phyloP scores from a whole-genome alignment of 495 filamentous ascomycete species.

The Terfezia claveryi region DNA sequence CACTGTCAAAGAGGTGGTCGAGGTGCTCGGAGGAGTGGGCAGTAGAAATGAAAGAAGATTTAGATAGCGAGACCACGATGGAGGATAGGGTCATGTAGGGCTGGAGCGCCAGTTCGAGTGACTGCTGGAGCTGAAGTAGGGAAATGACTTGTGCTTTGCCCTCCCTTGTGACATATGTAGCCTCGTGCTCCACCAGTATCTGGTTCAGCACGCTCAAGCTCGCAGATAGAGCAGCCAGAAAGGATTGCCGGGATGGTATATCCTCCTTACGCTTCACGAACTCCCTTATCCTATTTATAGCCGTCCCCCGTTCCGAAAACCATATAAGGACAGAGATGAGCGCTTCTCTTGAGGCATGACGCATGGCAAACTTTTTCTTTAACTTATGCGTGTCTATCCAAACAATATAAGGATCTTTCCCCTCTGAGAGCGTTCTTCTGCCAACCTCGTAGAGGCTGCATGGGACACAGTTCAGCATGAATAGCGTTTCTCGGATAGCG shows the following conservation, averaged over 20 bases:
- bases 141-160: neutral
- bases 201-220: slow-evolving; percentile 26
- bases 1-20: slow-evolving; percentile 48
- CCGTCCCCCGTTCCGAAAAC: slow-evolving; percentile 20
- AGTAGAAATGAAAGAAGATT: slow-evolving; percentile 18
- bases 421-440: slow-evolving; percentile 4
- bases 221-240: slow-evolving; percentile 15
- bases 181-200: slow-evolving; percentile 23
- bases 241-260: slow-evolving; percentile 12
- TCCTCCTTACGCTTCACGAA: slow-evolving; percentile 17
- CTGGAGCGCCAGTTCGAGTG: slow-evolving; percentile 30
- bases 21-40: slow-evolving; percentile 32
- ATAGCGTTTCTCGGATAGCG: slow-evolving; percentile 52
- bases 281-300: slow-evolving; percentile 22
- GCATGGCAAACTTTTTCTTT: slow-evolving; percentile 16
- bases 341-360: slow-evolving; percentile 17
- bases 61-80: slow-evolving; percentile 21
- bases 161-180: slow-evolving; percentile 27
- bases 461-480: slow-evolving; percentile 62
- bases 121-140: slow-evolving; percentile 38
- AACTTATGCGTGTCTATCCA: slow-evolving; percentile 3
- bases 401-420: slow-evolving; percentile 20
- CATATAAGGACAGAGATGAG: slow-evolving; percentile 16
- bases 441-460: slow-evolving; percentile 44
- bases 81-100: slow-evolving; percentile 34